phyloP scores from a whole-genome alignment of 768 basidiomycete genomes.

The Leccinum variicolor region DNA sequence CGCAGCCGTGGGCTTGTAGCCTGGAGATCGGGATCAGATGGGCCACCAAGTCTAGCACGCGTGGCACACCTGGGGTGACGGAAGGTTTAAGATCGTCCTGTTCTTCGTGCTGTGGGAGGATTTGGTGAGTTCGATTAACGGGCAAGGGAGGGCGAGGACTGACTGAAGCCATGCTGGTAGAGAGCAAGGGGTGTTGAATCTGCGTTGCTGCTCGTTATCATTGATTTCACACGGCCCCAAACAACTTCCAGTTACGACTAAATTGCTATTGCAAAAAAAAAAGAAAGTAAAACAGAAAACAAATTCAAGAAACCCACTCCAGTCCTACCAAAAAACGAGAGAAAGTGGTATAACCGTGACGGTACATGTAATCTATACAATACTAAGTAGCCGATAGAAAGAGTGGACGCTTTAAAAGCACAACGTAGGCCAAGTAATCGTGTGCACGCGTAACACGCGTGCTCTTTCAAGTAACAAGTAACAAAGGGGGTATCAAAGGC shows the following conservation, averaged over 20 bases:
- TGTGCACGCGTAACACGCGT: slow-evolving; percentile 2
- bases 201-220: slow-evolving; percentile 24
- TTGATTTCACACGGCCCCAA: slow-evolving; percentile 63
- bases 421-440: slow-evolving; percentile 6
- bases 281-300: neutral
- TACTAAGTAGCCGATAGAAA: slow-evolving; percentile 9
- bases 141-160: slow-evolving; percentile 22
- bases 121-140: neutral
- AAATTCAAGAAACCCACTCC: slow-evolving; percentile 19
- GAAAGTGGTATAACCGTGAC: slow-evolving; percentile 26
- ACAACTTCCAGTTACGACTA: slow-evolving; percentile 5
- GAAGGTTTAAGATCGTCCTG: slow-evolving; percentile 68
- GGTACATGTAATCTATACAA: slow-evolving; percentile 21
- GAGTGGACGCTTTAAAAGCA: slow-evolving; percentile 26
- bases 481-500: slow-evolving; percentile 20
- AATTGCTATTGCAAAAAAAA: slow-evolving; percentile 25
- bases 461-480: neutral
- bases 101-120: slow-evolving; percentile 47
- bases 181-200: slow-evolving; percentile 15
- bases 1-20: slow-evolving; percentile 68
- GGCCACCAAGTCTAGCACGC: slow-evolving; percentile 5
- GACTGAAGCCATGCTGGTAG: slow-evolving; percentile 51
- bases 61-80: slow-evolving; percentile 57
- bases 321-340: slow-evolving; percentile 28
- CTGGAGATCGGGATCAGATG: slow-evolving; percentile 37